Percentiles rank a stretch among this genome's conserved stretches.
Conservation (phyloP, 1,139 yeast species). For the Candida sp. region DNA sequence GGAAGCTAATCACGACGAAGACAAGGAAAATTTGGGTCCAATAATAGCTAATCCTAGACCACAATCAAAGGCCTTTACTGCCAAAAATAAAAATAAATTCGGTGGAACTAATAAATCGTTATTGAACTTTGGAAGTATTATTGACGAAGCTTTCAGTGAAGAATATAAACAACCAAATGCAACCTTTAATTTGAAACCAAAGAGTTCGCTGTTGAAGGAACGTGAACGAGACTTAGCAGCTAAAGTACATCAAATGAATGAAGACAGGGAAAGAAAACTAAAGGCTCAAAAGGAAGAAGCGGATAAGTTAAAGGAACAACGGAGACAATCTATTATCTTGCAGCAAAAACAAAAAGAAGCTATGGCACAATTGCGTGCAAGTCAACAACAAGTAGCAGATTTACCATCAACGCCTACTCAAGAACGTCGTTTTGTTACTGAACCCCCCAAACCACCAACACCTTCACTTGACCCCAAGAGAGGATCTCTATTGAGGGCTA, state of each 20-base stretch:
- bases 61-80: conserved; percentile 5
- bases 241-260: conserved; percentile 26
- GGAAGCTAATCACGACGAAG: not conserved
- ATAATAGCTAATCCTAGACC: conserved; percentile 1
- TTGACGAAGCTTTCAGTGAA: conserved; percentile 28
- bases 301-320: conserved; percentile 9
- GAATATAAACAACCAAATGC: conserved; percentile 7
- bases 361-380: conserved; percentile 23
- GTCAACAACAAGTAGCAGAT: conserved; percentile 23
- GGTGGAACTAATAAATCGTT: conserved; percentile 20
- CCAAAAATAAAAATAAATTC: conserved; percentile 8
- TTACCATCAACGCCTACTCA: conserved; percentile 9
- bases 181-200: not conserved
- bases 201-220: conserved; percentile 12
- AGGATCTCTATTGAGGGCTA: conserved; percentile 35
- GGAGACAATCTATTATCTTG: conserved; percentile 17
- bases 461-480: conserved; percentile 39
- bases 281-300: conserved; percentile 15
- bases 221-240: conserved; percentile 30
- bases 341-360: conserved; percentile 30
- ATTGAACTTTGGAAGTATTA: conserved; percentile 27
- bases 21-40: conserved; percentile 1
- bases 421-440: conserved; percentile 18
- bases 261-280: conserved; percentile 22
- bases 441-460: conserved; percentile 11